Evolutionary conservation across 129 eudicot genomes (phyloP).

Genomic region (Escallonia herrerae): DNA sequence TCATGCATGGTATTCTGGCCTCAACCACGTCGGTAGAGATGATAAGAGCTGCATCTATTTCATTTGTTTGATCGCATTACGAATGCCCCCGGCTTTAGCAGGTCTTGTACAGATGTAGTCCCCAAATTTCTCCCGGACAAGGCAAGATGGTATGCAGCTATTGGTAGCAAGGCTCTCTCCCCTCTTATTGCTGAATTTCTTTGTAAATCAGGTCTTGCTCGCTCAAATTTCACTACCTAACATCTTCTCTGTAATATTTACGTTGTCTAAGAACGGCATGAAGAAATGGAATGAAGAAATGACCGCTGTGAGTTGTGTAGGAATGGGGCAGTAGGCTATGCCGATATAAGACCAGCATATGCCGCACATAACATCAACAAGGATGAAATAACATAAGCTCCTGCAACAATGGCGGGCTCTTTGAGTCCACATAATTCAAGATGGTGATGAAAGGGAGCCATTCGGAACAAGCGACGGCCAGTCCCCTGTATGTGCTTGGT

Average conservation of each 20-base stretch:
- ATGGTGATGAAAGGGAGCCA: conserved; percentile 65
- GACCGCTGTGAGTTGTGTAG: background rate
- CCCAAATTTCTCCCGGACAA: too few relatives aligned
- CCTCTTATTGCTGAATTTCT: background rate
- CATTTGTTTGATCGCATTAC: background rate
- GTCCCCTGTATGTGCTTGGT: conserved; percentile 40
- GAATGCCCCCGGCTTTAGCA: too few relatives aligned
- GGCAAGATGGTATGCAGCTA: background rate
- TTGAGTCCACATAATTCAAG: conserved; percentile 63
- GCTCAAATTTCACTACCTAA: background rate
- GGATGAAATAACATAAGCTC: conserved; percentile 58
- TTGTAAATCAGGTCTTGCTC: too few relatives aligned
- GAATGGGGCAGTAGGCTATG: conserved; percentile 16
- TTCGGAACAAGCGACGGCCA: conserved; percentile 38
- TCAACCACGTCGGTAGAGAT: background rate
- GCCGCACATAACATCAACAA: conserved; percentile 57
- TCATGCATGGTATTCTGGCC: background rate
- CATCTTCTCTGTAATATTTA: background rate
- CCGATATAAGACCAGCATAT: conserved; percentile 76
- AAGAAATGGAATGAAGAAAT: background rate
- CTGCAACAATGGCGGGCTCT: conserved; percentile 69
- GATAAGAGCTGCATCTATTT: too few relatives aligned
- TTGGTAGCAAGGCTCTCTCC: background rate
- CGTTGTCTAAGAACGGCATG: background rate
- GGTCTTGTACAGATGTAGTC: too few relatives aligned